These are phyloP conservation scores for Bonia amplexicaulis DNA, from an alignment of 176 grass and related monocot species.

Conservation along the genomic window DNA sequence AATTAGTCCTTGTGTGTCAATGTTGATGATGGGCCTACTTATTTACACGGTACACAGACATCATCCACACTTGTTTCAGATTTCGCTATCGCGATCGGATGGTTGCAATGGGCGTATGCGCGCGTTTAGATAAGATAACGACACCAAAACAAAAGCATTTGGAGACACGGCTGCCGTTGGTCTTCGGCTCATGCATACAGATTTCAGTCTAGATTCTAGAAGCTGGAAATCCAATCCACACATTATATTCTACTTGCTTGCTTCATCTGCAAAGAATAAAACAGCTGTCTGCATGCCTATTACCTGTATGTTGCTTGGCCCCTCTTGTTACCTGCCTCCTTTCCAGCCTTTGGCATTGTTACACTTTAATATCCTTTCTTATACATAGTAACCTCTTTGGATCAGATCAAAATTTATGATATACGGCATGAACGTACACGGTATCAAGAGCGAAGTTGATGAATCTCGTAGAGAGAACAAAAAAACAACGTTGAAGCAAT, in stretches of 20 bases:
- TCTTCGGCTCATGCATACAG: background rate
- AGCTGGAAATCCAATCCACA: background rate
- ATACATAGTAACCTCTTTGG: too few species aligned
- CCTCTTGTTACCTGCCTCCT: background rate
- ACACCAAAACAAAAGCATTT: conserved; percentile 3
- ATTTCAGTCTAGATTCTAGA: background rate
- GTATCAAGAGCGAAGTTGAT: too few species aligned
- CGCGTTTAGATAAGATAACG: conserved; percentile 4
- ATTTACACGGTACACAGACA: background rate
- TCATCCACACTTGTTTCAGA: background rate
- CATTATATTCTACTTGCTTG: background rate
- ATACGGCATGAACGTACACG: too few species aligned
- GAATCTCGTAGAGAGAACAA: too few species aligned
- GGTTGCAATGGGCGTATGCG: background rate
- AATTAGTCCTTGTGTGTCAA: background rate
- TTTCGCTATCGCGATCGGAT: background rate
- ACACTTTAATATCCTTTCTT: too few species aligned
- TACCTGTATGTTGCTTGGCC: background rate
- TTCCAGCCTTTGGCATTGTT: background rate
- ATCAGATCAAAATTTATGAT: too few species aligned
- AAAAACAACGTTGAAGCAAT: too few species aligned
- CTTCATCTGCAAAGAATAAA: background rate
- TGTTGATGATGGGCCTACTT: background rate
- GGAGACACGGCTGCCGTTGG: background rate
- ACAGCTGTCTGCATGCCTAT: background rate